Evolutionary conservation across 2,329 filamentous ascomycete genomes (phyloP).

Genomic region (Volutella citrinella): DNA sequence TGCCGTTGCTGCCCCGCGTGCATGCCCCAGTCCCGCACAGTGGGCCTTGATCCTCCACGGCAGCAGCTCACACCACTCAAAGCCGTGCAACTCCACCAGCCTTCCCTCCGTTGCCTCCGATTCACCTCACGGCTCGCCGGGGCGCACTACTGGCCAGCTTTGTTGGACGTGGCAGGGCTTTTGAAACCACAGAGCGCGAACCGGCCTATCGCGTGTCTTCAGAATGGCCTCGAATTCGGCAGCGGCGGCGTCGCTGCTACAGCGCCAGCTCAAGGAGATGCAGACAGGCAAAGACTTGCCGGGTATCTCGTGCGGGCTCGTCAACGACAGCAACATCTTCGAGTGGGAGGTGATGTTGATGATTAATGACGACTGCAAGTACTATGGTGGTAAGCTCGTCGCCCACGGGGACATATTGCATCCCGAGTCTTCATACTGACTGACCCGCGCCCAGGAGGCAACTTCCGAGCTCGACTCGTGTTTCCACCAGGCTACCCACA

Average conservation of each 20-base stretch:
- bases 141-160: too few relatives aligned
- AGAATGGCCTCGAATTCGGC: slow-evolving; percentile 29
- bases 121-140: too few relatives aligned
- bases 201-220: too few relatives aligned
- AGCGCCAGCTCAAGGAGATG: slow-evolving; percentile 90
- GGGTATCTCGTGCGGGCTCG: slow-evolving; percentile 88
- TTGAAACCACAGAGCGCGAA: background rate
- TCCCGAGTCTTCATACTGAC: too few relatives aligned
- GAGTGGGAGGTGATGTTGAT: slow-evolving; percentile 99
- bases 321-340: slow-evolving; percentile 83
- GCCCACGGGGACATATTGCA: too few relatives aligned
- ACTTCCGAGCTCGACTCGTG: slow-evolving; percentile 80
- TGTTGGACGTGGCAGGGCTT: background rate
- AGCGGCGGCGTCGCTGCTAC: slow-evolving; percentile 70
- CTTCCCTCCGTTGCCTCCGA: too few relatives aligned
- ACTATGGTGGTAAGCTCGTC: slow-evolving; percentile 85
- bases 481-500: slow-evolving; percentile 88
- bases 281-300: slow-evolving; percentile 87
- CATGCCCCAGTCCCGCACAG: too few relatives aligned
- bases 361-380: slow-evolving; percentile 91
- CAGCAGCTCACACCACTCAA: too few relatives aligned
- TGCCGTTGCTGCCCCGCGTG: too few relatives aligned
- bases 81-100: too few relatives aligned
- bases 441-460: slow-evolving; percentile 80
- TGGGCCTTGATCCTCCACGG: too few relatives aligned